Percentiles rank a stretch among this genome's conserved stretches.
phyloP scores from a whole-genome alignment of 352 stramenopile genomes.

The Thraustochytrium sp. region DNA sequence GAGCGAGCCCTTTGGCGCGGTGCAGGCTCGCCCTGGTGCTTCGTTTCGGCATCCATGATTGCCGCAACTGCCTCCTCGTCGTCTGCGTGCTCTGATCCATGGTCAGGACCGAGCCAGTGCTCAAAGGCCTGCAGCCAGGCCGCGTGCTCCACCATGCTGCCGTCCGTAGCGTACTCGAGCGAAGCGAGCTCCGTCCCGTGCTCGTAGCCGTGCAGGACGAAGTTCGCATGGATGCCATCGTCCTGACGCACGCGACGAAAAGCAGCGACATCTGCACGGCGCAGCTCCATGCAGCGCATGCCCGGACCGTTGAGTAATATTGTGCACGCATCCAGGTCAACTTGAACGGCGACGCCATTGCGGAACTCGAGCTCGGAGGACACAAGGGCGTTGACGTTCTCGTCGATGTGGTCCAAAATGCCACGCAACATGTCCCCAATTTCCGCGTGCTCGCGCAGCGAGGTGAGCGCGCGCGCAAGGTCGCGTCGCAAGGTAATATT shows the following conservation, averaged over 20 bases:
- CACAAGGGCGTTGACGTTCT: background rate
- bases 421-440: background rate
- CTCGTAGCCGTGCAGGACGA: background rate
- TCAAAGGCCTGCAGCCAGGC: slow-evolving; percentile 29
- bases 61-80: background rate
- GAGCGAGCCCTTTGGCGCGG: no score
- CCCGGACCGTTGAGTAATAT: background rate
- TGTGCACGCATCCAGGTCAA: background rate
- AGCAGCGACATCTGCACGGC: background rate
- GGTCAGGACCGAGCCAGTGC: slow-evolving; percentile 18
- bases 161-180: background rate
- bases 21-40: no score
- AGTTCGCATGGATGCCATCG: background rate
- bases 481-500: background rate
- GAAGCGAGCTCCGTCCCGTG: background rate
- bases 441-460: slow-evolving; percentile 29
- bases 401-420: slow-evolving; percentile 1
- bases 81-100: background rate
- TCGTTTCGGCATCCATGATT: no score
- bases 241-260: background rate
- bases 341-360: background rate
- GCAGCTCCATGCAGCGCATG: background rate
- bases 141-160: background rate
- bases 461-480: background rate
- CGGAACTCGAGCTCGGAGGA: background rate